Evolutionary conservation across 2,329 filamentous ascomycete genomes (phyloP), one percentile per base, ranked within the genome.

Genomic region (Cephalotrichum gorgonifer): DNA sequence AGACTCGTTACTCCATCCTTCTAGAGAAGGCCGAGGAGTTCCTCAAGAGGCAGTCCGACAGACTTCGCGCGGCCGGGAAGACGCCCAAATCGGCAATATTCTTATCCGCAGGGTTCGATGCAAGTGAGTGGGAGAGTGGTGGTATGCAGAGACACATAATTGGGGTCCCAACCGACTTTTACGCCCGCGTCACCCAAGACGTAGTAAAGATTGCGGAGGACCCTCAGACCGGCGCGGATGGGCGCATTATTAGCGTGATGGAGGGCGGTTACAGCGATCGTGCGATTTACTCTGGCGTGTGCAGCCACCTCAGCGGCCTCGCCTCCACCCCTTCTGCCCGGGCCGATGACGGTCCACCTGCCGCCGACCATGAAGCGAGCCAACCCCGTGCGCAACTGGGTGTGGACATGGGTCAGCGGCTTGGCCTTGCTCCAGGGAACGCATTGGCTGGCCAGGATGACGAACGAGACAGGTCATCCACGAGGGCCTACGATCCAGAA

Each of bases 101-200:
- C 67, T 70, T 98, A 45, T 97, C 91, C 43, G 90, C 93, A 2
- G 94, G 93, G 0, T 98, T 98, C 55, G 93, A 98, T 66, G 93
- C 93, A 3, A 96, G 90, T 60, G 89, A 98, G 62, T 94, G 87
- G 82, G 93, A 98, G 64, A 83, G 86, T 17, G 73, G 78, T 4
- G 88, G 88, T 3, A 98, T 98, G 93, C 93, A 98, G 65, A 79
- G 93, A 43, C 93, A 98, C 65, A 85, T 86, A 51, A 90, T 95
- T 58, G 95, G 95, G 60, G 93, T 98, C 2, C 91, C 93, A 0
- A 98, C 91, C 0, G 88, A 91, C 48, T 98, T 98, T 62, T 98
- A 97, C 61, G 93, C 93, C 44, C 81, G 86, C 1, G 85, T 98
- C 54, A 91, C 91, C 0, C 78, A 83, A 42, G 93, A 98, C 60